Conservation (phyloP, 495 filamentous ascomycete species). For the Aspergillus campestris region DNA sequence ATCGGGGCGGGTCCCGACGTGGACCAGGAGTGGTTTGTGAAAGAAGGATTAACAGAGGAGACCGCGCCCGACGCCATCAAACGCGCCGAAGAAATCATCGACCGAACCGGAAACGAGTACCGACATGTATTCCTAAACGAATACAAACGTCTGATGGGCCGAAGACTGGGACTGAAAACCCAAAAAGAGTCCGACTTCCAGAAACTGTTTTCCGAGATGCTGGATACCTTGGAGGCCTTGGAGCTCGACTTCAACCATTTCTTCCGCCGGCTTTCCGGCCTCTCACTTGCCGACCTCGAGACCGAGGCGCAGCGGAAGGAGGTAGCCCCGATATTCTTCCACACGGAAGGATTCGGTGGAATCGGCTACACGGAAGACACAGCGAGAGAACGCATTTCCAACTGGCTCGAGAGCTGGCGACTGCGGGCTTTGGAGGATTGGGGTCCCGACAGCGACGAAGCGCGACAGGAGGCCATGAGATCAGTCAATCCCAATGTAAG, state of each 20-base stretch:
- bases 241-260: constrained; percentile 89
- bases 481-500: constrained; percentile 70
- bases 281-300: constrained; percentile 50
- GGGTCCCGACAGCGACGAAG: constrained; percentile 46
- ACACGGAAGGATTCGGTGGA: constrained; percentile 51
- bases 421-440: constrained; percentile 63
- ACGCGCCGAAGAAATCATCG: constrained; percentile 76
- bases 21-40: constrained; percentile 61
- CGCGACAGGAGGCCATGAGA: constrained; percentile 67
- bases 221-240: constrained; percentile 73
- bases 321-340: constrained; percentile 60
- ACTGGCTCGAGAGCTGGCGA: constrained; percentile 71
- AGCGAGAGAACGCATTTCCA: constrained; percentile 54
- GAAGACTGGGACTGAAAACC: constrained; percentile 63
- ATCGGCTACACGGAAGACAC: constrained; percentile 47
- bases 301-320: constrained; percentile 50
- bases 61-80: constrained; percentile 59
- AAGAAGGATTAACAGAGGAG: constrained; percentile 61
- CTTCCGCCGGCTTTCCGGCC: constrained; percentile 63
- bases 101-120: constrained; percentile 71
- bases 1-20: constrained; percentile 62
- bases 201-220: constrained; percentile 59
- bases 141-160: constrained; percentile 75
- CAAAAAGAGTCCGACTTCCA: constrained; percentile 67
- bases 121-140: constrained; percentile 75